Conservation (phyloP, 176 grass and related monocot species). For the Juncus effusus region DNA sequence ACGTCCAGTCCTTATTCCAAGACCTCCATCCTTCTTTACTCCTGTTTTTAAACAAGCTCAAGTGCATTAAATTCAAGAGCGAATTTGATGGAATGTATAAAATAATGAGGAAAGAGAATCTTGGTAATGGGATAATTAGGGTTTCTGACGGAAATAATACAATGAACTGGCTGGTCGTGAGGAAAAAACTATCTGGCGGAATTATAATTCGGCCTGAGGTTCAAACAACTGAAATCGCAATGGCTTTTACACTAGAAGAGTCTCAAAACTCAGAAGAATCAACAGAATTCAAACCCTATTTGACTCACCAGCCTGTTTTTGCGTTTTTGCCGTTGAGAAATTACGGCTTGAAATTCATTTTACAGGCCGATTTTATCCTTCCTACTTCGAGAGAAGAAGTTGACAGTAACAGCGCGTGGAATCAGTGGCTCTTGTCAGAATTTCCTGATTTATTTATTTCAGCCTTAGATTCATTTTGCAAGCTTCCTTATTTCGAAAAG, state of each 20-base stretch:
- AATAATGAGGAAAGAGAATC: slow-evolving; percentile 67
- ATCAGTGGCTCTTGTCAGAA: slow-evolving; percentile 94
- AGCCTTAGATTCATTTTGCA: slow-evolving; percentile 69
- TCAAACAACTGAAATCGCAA: slow-evolving; percentile 71
- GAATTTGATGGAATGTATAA: slow-evolving; percentile 46
- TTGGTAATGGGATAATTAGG: slow-evolving; percentile 83
- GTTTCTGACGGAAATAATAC: slow-evolving; percentile 71
- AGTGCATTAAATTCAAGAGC: slow-evolving; percentile 85
- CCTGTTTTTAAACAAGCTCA: slow-evolving; percentile 74
- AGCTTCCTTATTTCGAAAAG: slow-evolving; percentile 63
- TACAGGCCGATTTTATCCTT: slow-evolving; percentile 93
- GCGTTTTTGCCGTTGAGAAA: slow-evolving; percentile 94
- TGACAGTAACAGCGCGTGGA: slow-evolving; percentile 95
- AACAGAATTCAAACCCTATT: slow-evolving; percentile 58
- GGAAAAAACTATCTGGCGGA: slow-evolving; percentile 58
- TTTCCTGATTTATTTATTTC: slow-evolving; percentile 73
- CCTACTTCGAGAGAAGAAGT: slow-evolving; percentile 99
- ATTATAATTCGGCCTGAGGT: slow-evolving; percentile 49
- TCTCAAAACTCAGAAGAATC: slow-evolving; percentile 16
- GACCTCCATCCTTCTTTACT: slow-evolving; percentile 96
- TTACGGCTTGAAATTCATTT: slow-evolving; percentile 94
- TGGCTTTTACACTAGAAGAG: slow-evolving; percentile 91
- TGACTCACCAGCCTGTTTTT: slow-evolving; percentile 88
- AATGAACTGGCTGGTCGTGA: slow-evolving; percentile 88
- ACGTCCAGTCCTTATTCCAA: slow-evolving; percentile 89